Percentiles rank a stretch among this genome's conserved stretches.
Evolutionary conservation across 768 basidiomycete species (phyloP).

Genomic region (Mrakia hoshinonis): DNA sequence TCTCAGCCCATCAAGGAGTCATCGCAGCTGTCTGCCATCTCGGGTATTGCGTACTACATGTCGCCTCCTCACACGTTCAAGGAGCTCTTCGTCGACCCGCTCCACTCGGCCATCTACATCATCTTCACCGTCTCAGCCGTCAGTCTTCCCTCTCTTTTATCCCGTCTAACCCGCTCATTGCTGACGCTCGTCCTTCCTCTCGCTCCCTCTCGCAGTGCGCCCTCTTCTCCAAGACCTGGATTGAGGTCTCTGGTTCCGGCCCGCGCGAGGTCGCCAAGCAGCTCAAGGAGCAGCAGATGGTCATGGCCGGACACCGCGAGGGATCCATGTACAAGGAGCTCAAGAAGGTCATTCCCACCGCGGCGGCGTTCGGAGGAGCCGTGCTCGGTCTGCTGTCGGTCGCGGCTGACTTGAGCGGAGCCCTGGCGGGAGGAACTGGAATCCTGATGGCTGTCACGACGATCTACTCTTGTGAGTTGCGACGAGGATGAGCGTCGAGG

Average conservation of each 20-base stretch:
- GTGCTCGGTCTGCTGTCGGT: constrained; percentile 86
- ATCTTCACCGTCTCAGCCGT: constrained; percentile 75
- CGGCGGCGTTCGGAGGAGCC: constrained; percentile 95
- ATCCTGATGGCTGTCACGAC: constrained; percentile 97
- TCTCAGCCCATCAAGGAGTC: constrained; percentile 82
- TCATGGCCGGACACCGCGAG: constrained; percentile 73
- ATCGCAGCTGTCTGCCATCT: constrained; percentile 77
- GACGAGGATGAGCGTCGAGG: not conserved
- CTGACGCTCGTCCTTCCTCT: not conserved
- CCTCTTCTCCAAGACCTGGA: constrained; percentile 99
- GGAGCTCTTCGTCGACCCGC: constrained; percentile 78
- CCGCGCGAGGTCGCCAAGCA: constrained; percentile 95
- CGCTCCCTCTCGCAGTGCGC: constrained; percentile 50
- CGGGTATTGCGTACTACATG: constrained; percentile 95
- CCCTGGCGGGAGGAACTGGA: constrained; percentile 73
- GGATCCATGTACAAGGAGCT: constrained; percentile 99
- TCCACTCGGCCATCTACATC: constrained; percentile 86
- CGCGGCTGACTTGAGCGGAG: constrained; percentile 86
- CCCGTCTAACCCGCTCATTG: not conserved
- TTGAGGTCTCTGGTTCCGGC: constrained; percentile 92
- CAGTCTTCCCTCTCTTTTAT: not conserved
- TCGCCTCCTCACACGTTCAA: constrained; percentile 91
- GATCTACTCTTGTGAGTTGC: constrained; percentile 74
- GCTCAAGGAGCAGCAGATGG: constrained; percentile 97
- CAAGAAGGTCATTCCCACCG: constrained; percentile 94